Evolutionary conservation across 805 yeast genomes (phyloP), one percentile per base, ranked within the genome.

Genomic region (Wickerhamiella kazuoi): DNA sequence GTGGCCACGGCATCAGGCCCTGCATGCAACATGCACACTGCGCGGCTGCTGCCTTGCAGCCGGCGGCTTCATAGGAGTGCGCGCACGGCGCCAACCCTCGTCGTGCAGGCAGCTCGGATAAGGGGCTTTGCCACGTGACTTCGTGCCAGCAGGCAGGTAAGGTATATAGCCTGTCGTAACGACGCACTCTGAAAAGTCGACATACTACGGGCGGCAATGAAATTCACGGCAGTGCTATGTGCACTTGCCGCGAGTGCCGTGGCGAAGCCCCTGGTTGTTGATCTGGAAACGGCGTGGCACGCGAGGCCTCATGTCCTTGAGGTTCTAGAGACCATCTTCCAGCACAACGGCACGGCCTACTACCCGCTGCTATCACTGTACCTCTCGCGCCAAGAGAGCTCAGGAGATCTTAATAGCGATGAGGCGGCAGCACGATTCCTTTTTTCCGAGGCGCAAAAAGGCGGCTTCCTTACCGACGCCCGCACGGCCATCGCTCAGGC

Each of bases 401-500:
- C 41, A 8, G 41, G 36, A 3, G 28, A 36, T 15, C 21, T 39
- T 3, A 31, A 24, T n/a, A 17, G 41, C 8, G 47, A 49, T 30
- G 15, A 40, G 18, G 45, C 45, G 26, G 37, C 45, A 8, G 38
- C 45, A 20, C 47, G 46, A 13, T 39, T 35, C 26, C 40, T 53
- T 21, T 20, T 52, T 9, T 44, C 44, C 2, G 47, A 43, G 5
- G 55, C 52, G 0, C 30, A 37, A 1, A 36, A 39, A 9, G 28
- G 38, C 23, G 37, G 40, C 1, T 47, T 51, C 29, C 16, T 55
- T 13, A 21, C 35, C 34, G 42, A 43, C 20, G 35, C 33, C 6
- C 39, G 43, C 3, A 35, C 47, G 17, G 39, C 44, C 3, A 38
- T 52, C 18, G 54, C 67, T 7, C 61, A 69, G 43, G 57, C 71